Evolutionary conservation across 208 protist species (phyloP), one percentile per base, ranked within the genome.

Genomic region (Wallacemonas sp.): DNA sequence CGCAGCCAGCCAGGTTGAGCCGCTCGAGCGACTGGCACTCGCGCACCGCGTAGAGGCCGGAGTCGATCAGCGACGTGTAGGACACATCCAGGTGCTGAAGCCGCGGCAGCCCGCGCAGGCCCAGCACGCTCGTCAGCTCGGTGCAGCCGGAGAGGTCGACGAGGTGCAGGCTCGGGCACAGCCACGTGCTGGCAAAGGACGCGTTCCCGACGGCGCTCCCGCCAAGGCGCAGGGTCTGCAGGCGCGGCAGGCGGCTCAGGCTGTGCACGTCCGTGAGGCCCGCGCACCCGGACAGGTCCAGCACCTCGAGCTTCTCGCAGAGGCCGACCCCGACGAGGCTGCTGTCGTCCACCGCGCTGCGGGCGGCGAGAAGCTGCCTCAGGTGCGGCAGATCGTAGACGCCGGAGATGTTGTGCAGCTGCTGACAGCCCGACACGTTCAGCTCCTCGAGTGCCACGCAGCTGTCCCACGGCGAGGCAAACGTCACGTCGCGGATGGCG

Each of bases 211-310:
- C 62, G 11, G 62, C 48, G 48, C 62, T 67, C 18, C 22, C 46
- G 2, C 26, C 20, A 8, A 67, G 48, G 4, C 16, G 5, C 12
- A 67, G 62, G 22, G 33, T 29, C 22, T 59, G 64, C 48, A 84
- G 69, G 20, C 46, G 31, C 14, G 59, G 54, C 66, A 79, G 57
- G 29, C 52, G 31, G 31, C 59, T 26, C 57, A 84, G 54, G 32
- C 59, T 50, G 28, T 67, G 73, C 48, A 84, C 38, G 16, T 70
- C 65, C 28, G 52, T 65, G 23, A 75, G 42, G 14, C 49, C 65
- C 25, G 12, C 28, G 42, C 79, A 84, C 0, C 74, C 64, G n/a
- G 79, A 76, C 23, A 84, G 66, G 65, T 84, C 74, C 48, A 84
- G 26, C 25, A 64, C 61, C 54, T 74, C 70, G 12, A 84, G 46